These are phyloP conservation scores for Phyllostachys edulis DNA, from an alignment of 176 grass and related monocot species.

Conservation along the genomic window DNA sequence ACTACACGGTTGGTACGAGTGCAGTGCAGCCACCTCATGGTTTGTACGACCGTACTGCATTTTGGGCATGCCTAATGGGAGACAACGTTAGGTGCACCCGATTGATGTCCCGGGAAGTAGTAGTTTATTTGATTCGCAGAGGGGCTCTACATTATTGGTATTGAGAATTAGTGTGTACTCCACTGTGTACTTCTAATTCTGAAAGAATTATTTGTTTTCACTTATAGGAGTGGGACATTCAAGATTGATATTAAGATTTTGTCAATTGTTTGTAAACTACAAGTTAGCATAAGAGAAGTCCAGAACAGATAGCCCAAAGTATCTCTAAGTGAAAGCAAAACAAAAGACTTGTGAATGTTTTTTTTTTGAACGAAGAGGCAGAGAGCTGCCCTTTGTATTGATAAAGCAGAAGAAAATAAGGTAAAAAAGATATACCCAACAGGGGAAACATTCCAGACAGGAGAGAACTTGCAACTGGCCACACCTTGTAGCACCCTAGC, in stretches of 20 bases:
- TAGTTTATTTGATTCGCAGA: not conserved
- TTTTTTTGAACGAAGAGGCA: too few species aligned
- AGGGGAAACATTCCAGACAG: too few species aligned
- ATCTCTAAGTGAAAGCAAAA: too few species aligned
- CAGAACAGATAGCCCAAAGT: not conserved
- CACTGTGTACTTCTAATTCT: not conserved
- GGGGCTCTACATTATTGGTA: not conserved
- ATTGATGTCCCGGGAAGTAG: not conserved
- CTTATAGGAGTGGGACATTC: too few species aligned
- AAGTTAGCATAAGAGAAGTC: not conserved
- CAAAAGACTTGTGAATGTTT: too few species aligned
- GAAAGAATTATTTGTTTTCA: not conserved
- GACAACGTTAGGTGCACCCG: not conserved
- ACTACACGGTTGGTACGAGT: not conserved
- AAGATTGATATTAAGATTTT: too few species aligned
- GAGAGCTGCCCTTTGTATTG: too few species aligned
- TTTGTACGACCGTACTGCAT: conserved; percentile 27
- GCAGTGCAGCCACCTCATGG: not conserved
- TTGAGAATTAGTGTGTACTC: not conserved
- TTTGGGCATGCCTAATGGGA: not conserved
- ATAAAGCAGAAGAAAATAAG: too few species aligned
- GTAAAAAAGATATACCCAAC: too few species aligned
- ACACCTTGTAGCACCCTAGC: too few species aligned
- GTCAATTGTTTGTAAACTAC: not conserved
- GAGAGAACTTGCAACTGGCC: too few species aligned